A percentile compares a stretch with the other conserved stretches of the same genome.
Evolutionary conservation across 768 basidiomycete species (phyloP).

Genomic region (Leccinum pellstonianum): DNA sequence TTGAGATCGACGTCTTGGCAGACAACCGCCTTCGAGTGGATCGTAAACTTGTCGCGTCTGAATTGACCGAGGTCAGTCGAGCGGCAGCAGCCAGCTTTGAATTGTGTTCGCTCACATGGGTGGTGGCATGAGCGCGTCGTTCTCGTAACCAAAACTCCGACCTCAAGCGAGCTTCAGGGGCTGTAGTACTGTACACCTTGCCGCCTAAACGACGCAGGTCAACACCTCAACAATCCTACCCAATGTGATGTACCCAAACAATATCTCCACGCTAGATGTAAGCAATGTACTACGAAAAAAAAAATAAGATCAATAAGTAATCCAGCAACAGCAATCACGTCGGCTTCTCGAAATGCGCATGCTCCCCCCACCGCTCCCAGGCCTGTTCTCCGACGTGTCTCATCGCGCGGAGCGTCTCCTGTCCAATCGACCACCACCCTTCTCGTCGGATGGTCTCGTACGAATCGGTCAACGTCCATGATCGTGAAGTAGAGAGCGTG

Average conservation of each 20-base stretch:
- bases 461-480: slow-evolving; percentile 39
- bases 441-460: slow-evolving; percentile 39
- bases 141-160: background rate
- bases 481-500: slow-evolving; percentile 36
- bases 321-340: slow-evolving; percentile 20
- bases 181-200: background rate
- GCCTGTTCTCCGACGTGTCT: slow-evolving; percentile 38
- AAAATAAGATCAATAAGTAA: slow-evolving; percentile 22
- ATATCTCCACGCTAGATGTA: slow-evolving; percentile 13
- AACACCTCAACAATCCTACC: background rate
- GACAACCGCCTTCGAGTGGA: slow-evolving; percentile 88
- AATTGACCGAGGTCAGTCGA: background rate
- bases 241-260: slow-evolving; percentile 17
- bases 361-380: slow-evolving; percentile 46
- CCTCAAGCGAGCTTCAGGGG: background rate
- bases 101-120: slow-evolving; percentile 27
- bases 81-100: background rate
- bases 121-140: slow-evolving; percentile 14
- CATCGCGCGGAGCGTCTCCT: slow-evolving; percentile 40
- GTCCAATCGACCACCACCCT: slow-evolving; percentile 39
- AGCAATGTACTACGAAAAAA: slow-evolving; percentile 15
- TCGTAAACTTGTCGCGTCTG: slow-evolving; percentile 86
- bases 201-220: background rate
- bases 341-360: slow-evolving; percentile 25
- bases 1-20: slow-evolving; percentile 94